Evolutionary conservation across 2,329 filamentous ascomycete species (phyloP).

Genomic region (Colletotrichum spaethianum): DNA sequence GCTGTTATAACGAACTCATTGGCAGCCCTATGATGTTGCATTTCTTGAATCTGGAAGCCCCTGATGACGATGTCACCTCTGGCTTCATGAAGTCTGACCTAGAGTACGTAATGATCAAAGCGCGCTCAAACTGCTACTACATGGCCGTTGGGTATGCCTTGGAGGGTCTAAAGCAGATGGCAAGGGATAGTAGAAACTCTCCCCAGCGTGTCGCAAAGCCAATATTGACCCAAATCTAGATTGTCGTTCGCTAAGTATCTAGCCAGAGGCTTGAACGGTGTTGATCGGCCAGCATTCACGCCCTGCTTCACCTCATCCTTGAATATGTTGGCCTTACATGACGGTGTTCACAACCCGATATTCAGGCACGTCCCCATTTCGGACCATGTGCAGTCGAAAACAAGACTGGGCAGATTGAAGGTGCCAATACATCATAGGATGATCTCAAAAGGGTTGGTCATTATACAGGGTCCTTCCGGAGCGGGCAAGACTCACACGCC

Average conservation of each 20-base stretch:
- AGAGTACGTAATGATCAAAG: constrained; percentile 85
- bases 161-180: constrained; percentile 76
- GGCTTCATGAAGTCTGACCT: constrained; percentile 76
- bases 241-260: constrained; percentile 77
- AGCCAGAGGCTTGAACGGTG: constrained; percentile 57
- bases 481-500: constrained; percentile 86
- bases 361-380: constrained; percentile 18
- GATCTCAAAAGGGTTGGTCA: constrained; percentile 78
- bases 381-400: constrained; percentile 42
- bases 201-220: too few species aligned
- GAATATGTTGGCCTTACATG: constrained; percentile 4
- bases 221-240: constrained; percentile 44
- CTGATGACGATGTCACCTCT: not conserved
- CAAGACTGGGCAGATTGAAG: constrained; percentile 79
- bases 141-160: constrained; percentile 80
- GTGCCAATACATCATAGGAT: constrained; percentile 77
- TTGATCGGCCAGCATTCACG: not conserved
- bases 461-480: constrained; percentile 88
- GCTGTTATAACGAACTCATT: constrained; percentile 48
- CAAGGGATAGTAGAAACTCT: constrained; percentile 63
- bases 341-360: not conserved
- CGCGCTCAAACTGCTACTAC: constrained; percentile 83
- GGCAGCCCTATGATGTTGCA: constrained; percentile 1
- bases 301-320: not conserved
- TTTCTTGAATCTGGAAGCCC: constrained; percentile 68